A percentile compares a stretch with the other conserved stretches of the same genome.
These are phyloP conservation scores for Theobroma grandiflorum DNA, from an alignment of 441 rosid genomes.

Conservation along the genomic window DNA sequence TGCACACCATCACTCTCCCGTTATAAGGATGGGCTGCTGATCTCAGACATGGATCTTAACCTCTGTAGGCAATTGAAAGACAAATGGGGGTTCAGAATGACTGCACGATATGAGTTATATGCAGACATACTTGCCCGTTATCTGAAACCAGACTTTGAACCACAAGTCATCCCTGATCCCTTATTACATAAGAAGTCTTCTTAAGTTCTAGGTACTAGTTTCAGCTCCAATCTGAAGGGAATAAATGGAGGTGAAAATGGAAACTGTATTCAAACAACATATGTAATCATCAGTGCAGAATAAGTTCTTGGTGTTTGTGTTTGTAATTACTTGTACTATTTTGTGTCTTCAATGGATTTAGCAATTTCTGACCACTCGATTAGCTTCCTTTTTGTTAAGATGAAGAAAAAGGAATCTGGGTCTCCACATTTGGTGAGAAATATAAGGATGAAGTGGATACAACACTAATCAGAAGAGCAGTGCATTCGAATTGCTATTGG, in stretches of 20 bases:
- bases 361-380: not conserved
- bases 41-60: constrained; percentile 92
- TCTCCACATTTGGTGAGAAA: not conserved
- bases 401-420: not conserved
- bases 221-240: constrained; percentile 7
- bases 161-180: constrained; percentile 82
- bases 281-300: not conserved
- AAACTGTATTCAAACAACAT: constrained; percentile 12
- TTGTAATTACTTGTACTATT: not conserved
- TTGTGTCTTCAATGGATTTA: not conserved
- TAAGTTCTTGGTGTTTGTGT: not conserved
- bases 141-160: constrained; percentile 74
- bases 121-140: constrained; percentile 65
- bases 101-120: constrained; percentile 82
- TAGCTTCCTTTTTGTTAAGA: not conserved
- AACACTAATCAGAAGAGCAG: not conserved
- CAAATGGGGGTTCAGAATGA: constrained; percentile 96
- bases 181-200: constrained; percentile 64
- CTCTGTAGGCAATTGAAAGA: constrained; percentile 93
- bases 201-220: constrained; percentile 34
- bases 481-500: too few relatives aligned
- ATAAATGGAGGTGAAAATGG: constrained; percentile 21
- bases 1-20: constrained; percentile 92
- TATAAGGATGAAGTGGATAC: not conserved
- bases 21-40: constrained; percentile 75